phyloP scores from a whole-genome alignment of 306 rosid genomes.

The Cicer judaicum region DNA sequence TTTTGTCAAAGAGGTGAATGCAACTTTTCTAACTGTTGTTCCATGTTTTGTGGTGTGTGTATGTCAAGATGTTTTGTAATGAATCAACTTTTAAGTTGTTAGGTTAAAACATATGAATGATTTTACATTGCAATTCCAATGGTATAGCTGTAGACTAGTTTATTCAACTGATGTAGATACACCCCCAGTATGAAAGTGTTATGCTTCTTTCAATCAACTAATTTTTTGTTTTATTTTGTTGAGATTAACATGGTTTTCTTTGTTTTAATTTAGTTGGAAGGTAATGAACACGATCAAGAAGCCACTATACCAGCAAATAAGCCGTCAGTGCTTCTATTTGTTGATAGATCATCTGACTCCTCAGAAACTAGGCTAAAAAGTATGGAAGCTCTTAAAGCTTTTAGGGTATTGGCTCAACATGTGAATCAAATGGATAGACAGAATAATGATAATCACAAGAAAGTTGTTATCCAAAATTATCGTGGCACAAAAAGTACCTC shows the following conservation, averaged over 20 bases:
- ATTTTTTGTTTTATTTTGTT: conserved; percentile 15
- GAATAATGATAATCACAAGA: conserved; percentile 48
- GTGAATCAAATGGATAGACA: conserved; percentile 51
- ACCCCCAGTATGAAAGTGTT: conserved; percentile 3
- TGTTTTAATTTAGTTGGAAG: conserved; percentile 74
- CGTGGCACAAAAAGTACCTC: conserved; percentile 50
- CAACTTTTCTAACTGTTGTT: conserved; percentile 38
- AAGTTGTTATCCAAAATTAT: conserved; percentile 49
- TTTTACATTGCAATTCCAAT: conserved; percentile 18
- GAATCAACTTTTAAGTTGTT: conserved; percentile 5
- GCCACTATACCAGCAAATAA: conserved; percentile 72
- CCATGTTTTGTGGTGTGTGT: conserved; percentile 10
- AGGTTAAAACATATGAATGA: conserved; percentile 1
- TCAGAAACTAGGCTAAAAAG: conserved; percentile 64
- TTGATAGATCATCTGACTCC: conserved; percentile 79
- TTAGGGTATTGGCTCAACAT: conserved; percentile 73
- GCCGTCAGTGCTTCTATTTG: conserved; percentile 82
- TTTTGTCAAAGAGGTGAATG: conserved; percentile 73
- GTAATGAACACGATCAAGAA: conserved; percentile 53
- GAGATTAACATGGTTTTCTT: conserved; percentile 34
- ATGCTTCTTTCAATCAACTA: conserved; percentile 20
- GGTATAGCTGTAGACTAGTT: conserved; percentile 27
- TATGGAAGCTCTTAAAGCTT: conserved; percentile 66
- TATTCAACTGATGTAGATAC: conserved; percentile 19
- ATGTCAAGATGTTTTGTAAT: background rate